These are phyloP conservation scores for Physcomitrium patens DNA, from an alignment of 225 moss, liverwort and hornwort genomes.

Conservation along the genomic window DNA sequence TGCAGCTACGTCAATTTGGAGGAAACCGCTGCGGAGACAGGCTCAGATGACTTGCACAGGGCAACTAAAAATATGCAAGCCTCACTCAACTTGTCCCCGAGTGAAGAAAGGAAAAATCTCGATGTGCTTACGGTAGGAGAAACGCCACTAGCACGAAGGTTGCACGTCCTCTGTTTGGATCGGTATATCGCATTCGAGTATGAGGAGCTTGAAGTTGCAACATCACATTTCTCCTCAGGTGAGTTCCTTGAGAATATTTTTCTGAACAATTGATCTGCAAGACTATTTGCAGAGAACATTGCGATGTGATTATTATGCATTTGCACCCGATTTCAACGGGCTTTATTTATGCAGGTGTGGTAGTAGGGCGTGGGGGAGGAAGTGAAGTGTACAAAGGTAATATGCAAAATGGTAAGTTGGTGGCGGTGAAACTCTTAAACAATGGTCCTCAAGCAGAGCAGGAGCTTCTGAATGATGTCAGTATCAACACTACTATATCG, in stretches of 20 bases:
- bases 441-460: slow-evolving; percentile 43
- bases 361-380: slow-evolving; percentile 61
- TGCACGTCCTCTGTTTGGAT: slow-evolving; percentile 34
- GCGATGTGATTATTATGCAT: not conserved
- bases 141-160: slow-evolving; percentile 18
- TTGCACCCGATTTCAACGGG: not conserved
- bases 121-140: not conserved
- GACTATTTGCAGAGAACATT: not conserved
- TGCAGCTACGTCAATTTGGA: not conserved
- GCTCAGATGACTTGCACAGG: slow-evolving; percentile 13
- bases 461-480: slow-evolving; percentile 56
- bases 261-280: not conserved
- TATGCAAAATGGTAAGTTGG: slow-evolving; percentile 43
- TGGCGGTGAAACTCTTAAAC: slow-evolving; percentile 59
- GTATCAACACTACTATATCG: slow-evolving; percentile 44
- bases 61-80: slow-evolving; percentile 31
- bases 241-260: not conserved
- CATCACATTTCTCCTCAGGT: slow-evolving; percentile 45
- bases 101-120: not conserved
- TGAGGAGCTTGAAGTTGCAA: slow-evolving; percentile 47
- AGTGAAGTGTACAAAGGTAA: slow-evolving; percentile 58
- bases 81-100: not conserved
- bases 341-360: slow-evolving; percentile 37
- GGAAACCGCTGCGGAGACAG: not conserved
- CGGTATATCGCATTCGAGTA: slow-evolving; percentile 24